phyloP scores from a whole-genome alignment of 768 basidiomycete species.

The Amanita pseudoporphyria region DNA sequence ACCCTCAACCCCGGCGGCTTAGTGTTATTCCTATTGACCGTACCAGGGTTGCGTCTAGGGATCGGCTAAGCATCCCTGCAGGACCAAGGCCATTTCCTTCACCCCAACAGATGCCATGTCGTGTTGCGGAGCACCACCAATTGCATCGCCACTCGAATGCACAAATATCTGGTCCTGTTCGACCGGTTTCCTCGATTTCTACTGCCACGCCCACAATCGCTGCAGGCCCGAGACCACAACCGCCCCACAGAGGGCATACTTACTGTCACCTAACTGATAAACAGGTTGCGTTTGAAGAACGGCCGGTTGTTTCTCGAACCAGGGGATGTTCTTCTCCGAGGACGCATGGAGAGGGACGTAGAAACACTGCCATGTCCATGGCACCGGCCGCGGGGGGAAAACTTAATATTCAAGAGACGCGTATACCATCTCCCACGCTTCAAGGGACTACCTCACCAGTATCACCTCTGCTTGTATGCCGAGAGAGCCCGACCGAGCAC shows the following conservation, averaged over 20 bases:
- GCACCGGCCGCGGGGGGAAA: neutral
- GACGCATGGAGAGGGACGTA: neutral
- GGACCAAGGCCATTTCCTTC: constrained; percentile 35
- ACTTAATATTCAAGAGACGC: neutral
- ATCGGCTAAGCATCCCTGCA: constrained; percentile 33
- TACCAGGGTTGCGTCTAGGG: constrained; percentile 20
- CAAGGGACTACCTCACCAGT: neutral
- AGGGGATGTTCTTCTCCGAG: neutral
- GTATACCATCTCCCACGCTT: neutral
- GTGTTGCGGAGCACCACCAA: constrained; percentile 5
- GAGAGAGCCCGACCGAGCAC: neutral
- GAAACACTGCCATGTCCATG: neutral
- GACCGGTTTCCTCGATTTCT: constrained; percentile 17
- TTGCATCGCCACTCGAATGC: neutral
- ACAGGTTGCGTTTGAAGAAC: neutral
- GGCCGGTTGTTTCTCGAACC: neutral
- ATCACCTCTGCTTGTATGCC: neutral
- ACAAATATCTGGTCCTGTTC: constrained; percentile 4
- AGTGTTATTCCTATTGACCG: constrained; percentile 14
- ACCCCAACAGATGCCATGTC: constrained; percentile 9
- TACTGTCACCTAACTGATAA: constrained; percentile 15
- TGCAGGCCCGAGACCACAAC: constrained; percentile 21
- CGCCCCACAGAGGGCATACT: constrained; percentile 29
- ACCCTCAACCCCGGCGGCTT: neutral
- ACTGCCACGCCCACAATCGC: constrained; percentile 3